Base-by-base conservation (phyloP, 805 yeast species). In the Isabelozyma gotoi region DNA sequence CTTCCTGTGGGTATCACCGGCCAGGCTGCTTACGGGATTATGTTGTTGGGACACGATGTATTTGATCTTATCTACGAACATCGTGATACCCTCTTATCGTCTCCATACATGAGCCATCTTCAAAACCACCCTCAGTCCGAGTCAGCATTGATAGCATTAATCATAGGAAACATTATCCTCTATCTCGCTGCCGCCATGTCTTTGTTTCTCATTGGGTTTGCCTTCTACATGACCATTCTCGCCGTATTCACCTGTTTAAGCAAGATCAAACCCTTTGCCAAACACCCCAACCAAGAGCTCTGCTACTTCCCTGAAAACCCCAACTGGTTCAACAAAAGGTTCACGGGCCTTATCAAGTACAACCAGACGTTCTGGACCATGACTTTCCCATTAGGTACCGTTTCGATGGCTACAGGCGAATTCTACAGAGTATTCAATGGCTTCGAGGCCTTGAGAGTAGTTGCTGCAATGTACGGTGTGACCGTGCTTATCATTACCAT, bases 381-480 rank as follows among this genome's bases (percentile, higher is more conserved):
- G 71, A 86, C 96, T 49, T 90, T 90, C 82, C 97, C 96, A 3
- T 55, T 89, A 53, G 97, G 96, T 2, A 88, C 67, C 6, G n/a
- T 87, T 84, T 71, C 84, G 0, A 59, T 85, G 11, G 80, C 88
- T 2, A 74, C 80, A 45, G 61, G 70, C 7, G 76, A 80, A 51
- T 56, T 89, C 15, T 82, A 71, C 34, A 53, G 47, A 3, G 57
- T 75, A 2, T 78, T 77, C 38, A 43, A 53, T 16, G 76, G 76
- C 2, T 57, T 85, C 50, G 55, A 61, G 8, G 80, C 86, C 0
- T 86, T 88, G 62, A 73, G 78, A 49, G 82, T 84, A 7, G 49
- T 87, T 19, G 78, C 84, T 11, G 71, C 82, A 5, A 74, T 87
- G 3, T 86, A 85, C 55, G 82, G 82, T 0, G 71, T 69, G 11